Evolutionary conservation across 1,139 yeast species (phyloP).

Genomic region (Pichiaceae sp.): DNA sequence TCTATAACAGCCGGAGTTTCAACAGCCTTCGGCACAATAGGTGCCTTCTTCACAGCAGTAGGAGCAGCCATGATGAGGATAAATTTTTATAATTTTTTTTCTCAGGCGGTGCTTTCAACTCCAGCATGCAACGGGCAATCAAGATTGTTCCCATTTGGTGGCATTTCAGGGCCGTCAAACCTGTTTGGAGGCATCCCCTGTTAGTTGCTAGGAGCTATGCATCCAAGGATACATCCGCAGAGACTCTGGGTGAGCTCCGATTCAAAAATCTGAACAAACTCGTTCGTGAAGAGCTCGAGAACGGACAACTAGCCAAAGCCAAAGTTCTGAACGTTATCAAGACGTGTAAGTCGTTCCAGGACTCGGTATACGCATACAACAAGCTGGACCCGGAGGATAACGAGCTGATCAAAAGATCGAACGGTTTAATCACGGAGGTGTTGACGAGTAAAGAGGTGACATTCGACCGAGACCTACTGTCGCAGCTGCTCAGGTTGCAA

Average conservation of each 20-base stretch:
- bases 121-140: too few species aligned
- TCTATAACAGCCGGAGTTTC: not conserved
- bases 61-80: constrained; percentile 26
- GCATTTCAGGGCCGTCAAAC: too few species aligned
- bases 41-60: constrained; percentile 29
- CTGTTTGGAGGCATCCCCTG: too few species aligned
- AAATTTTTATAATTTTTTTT: constrained; percentile 1
- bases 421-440: constrained; percentile 9
- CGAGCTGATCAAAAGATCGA: constrained; percentile 13
- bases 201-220: too few species aligned
- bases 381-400: constrained; percentile 14
- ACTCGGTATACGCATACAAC: constrained; percentile 14
- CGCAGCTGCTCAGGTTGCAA: constrained; percentile 7
- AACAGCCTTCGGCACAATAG: constrained; percentile 4
- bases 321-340: constrained; percentile 6
- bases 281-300: constrained; percentile 7
- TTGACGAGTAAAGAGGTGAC: constrained; percentile 4
- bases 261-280: constrained; percentile 10
- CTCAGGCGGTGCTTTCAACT: not conserved
- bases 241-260: constrained; percentile 12
- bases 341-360: constrained; percentile 14
- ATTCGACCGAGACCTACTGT: constrained; percentile 8
- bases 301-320: constrained; percentile 1
- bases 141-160: too few species aligned
- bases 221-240: too few species aligned